phyloP scores from a whole-genome alignment of 192 early-diverging fungal genomes.

The Gigaspora rosea region DNA sequence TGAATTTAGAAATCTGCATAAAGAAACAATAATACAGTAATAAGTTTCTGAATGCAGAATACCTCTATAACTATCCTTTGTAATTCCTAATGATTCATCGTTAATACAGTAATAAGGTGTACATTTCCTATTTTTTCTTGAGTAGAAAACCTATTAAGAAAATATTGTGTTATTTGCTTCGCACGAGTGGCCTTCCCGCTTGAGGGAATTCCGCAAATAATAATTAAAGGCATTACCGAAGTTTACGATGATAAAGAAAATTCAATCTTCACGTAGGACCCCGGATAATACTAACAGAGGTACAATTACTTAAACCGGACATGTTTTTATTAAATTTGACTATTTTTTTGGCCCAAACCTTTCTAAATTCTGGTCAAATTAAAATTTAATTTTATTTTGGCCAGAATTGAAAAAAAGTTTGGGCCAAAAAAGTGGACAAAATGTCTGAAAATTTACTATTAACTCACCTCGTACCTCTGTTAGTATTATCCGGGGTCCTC shows the following conservation, averaged over 20 bases:
- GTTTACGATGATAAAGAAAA: background rate
- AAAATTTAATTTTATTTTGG: no score
- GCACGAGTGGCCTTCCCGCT: constrained; percentile 90
- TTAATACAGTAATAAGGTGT: constrained; percentile 60
- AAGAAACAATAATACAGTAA: constrained; percentile 28
- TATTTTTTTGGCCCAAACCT: no score
- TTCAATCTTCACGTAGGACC: no score
- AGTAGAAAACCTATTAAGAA: constrained; percentile 48
- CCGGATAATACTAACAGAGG: no score
- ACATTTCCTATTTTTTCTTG: constrained; percentile 49
- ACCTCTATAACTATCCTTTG: constrained; percentile 65
- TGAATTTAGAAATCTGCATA: background rate
- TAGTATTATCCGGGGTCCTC: no score
- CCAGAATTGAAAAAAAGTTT: no score
- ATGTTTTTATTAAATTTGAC: no score
- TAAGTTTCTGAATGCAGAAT: constrained; percentile 35
- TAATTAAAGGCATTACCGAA: constrained; percentile 84
- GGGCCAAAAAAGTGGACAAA: no score
- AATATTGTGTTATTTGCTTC: constrained; percentile 61
- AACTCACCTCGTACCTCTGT: no score
- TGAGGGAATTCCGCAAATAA: constrained; percentile 84
- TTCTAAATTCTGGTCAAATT: no score
- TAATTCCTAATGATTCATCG: constrained; percentile 72
- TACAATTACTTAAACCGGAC: no score
- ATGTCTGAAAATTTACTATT: no score